Evolutionary conservation across 2,329 filamentous ascomycete genomes (phyloP).

Genomic region (Venturia nashicola): DNA sequence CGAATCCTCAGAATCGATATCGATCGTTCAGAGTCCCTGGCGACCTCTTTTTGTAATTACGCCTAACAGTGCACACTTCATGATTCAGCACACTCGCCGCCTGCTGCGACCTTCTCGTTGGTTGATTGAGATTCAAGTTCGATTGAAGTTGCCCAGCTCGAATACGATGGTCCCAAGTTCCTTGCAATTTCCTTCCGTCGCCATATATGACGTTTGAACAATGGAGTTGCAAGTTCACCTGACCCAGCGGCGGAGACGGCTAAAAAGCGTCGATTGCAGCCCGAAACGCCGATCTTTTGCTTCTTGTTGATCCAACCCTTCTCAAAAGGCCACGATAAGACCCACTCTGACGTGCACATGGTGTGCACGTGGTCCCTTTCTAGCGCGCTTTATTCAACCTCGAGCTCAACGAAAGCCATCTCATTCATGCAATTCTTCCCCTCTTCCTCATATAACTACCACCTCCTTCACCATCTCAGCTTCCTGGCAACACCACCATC

Average conservation of each 20-base stretch:
- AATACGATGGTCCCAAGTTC: too few species aligned
- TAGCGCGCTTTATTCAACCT: background rate
- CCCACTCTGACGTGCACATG: background rate
- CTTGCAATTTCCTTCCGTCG: background rate
- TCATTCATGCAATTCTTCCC: background rate
- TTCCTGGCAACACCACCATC: background rate
- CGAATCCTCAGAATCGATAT: background rate
- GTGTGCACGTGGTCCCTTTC: background rate
- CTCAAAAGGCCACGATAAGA: background rate
- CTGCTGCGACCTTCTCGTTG: too few species aligned
- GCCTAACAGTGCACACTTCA: too few species aligned
- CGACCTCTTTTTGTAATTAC: background rate
- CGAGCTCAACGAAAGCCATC: background rate
- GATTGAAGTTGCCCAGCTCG: too few species aligned
- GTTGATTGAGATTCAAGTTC: too few species aligned
- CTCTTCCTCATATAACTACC: background rate
- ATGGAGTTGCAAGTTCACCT: background rate
- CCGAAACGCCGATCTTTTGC: background rate
- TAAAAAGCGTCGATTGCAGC: background rate
- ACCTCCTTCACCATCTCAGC: background rate
- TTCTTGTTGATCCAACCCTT: background rate
- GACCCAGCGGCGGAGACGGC: background rate
- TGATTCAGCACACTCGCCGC: too few species aligned
- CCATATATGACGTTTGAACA: too few species aligned
- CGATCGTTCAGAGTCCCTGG: background rate